phyloP scores from a whole-genome alignment of 1,139 yeast genomes.

The Scheffersomyces parashehatae region DNA sequence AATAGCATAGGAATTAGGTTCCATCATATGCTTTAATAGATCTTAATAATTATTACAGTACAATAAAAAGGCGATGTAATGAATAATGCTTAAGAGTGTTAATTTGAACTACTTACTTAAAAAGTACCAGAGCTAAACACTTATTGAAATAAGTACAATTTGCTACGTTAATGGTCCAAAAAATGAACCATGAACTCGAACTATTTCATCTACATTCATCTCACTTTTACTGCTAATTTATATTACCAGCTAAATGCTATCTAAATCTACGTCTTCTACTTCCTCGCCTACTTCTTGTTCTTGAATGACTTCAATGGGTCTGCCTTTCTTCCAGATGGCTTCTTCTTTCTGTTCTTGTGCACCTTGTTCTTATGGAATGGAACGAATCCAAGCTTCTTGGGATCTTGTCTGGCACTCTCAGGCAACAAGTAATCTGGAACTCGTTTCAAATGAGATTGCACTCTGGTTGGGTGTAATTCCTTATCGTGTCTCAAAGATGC shows the following conservation, averaged over 20 bases:
- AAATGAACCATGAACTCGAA: too few relatives aligned
- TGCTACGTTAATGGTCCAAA: too few relatives aligned
- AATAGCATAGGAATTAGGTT: too few relatives aligned
- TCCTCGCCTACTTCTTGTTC: conserved; percentile 8
- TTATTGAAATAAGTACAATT: too few relatives aligned
- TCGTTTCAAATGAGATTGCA: conserved; percentile 83
- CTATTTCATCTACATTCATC: background rate
- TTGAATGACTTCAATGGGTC: conserved; percentile 70
- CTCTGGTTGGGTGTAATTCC: conserved; percentile 79
- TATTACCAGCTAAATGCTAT: background rate
- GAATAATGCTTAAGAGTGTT: too few relatives aligned
- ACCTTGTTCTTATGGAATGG: conserved; percentile 67
- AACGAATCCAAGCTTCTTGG: conserved; percentile 68
- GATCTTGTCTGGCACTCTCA: conserved; percentile 65
- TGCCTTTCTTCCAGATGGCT: conserved; percentile 42
- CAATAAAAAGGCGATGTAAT: too few relatives aligned
- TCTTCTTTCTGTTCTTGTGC: conserved; percentile 42
- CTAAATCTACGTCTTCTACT: background rate
- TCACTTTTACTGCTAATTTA: too few relatives aligned
- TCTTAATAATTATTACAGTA: too few relatives aligned
- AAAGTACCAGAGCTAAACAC: too few relatives aligned
- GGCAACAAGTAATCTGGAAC: conserved; percentile 93
- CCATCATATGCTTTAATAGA: too few relatives aligned
- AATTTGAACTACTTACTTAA: too few relatives aligned
- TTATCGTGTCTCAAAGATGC: conserved; percentile 88